Base-by-base conservation (phyloP, 306 rosid species). In the Prunus salicina region DNA sequence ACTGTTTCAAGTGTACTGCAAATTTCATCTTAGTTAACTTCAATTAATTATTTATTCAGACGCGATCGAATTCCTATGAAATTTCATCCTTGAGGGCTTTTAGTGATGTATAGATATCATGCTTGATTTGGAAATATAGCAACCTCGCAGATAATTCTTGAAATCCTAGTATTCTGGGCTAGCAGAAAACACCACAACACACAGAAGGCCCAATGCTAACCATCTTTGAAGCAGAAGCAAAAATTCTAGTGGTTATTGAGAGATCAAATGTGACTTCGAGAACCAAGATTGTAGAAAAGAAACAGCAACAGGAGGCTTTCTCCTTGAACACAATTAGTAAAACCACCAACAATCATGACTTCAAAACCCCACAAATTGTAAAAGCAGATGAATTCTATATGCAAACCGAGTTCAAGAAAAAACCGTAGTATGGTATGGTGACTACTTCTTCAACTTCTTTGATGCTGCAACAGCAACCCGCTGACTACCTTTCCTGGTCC, bases 401-500 rank as follows among this genome's bases (percentile, higher is more conserved):
- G 53, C 67, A 24, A 8, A 38, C 56, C 5, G 75, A 55, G 14
- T 24, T 32, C 65, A 32, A 27, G 11, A 15, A 3, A 19, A 41
- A 2, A 41, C 50, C 41, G 32, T 19, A 69, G 16, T 1, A 19
- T 4, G 12, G 16, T 1, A 19, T 4, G 12, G 18, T 30, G 73
- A 34, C 78, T 79, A 79, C 38, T 41, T 78, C 74, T 38, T 72
- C 32, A 24, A 12, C 64, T 60, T 60, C 0, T 4, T 25, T 12
- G 64, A 12, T 30, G 6, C 41, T 6, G 64, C 68, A 55, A 8
- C 2, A 2, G 79, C 47, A 62, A 64, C 19, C 12, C 63, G 45
- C 14, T 30, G 8, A 20, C 20, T 11, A 12, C 14, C 45, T 46
- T 71, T 76, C 32, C 53, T 70, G 53, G 84, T 81, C 25, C 81